Conservation (phyloP, 1,284 basidiomycete genomes). For the Tetrapyrgos nigripes region DNA sequence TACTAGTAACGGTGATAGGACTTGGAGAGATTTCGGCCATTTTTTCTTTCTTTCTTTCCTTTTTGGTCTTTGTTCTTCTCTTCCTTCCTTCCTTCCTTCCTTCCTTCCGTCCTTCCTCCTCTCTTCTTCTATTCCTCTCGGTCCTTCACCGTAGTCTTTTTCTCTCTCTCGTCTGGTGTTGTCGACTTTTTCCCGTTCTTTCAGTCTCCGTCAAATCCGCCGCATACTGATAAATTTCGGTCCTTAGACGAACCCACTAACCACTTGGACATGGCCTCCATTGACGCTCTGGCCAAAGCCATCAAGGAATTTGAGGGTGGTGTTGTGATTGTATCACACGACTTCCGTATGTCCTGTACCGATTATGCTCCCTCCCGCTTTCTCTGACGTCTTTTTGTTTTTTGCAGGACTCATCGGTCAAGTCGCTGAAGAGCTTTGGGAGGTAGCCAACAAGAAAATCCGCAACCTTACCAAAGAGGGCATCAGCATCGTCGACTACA, state of each 20-base stretch:
- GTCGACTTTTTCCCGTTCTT: not conserved
- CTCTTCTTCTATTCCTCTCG: not conserved
- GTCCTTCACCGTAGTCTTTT: not conserved
- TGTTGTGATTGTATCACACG: conserved; percentile 97
- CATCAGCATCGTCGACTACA: conserved; percentile 91
- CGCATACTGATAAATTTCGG: not conserved
- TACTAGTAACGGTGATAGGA: no score
- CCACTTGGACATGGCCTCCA: conserved; percentile 94
- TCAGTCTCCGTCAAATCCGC: conserved; percentile 1
- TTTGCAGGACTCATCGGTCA: conserved; percentile 84
- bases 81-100: not conserved
- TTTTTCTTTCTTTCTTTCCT: not conserved
- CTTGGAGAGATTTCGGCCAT: no score
- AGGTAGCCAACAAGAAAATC: conserved; percentile 95
- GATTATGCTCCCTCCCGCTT: conserved; percentile 10
- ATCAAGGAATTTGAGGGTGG: conserved; percentile 98
- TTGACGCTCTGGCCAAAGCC: conserved; percentile 92
- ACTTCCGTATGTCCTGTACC: conserved; percentile 78
- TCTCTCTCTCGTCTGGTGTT: conserved; percentile 3
- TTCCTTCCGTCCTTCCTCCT: not conserved
- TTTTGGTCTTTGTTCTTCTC: not conserved
- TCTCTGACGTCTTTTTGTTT: conserved; percentile 13
- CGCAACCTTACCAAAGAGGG: conserved; percentile 91
- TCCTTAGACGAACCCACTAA: conserved; percentile 85
- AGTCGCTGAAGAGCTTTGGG: conserved; percentile 98